Base-by-base conservation (phyloP, 225 moss, liverwort and hornwort species). In the Rhytidiadelphus loreus region DNA sequence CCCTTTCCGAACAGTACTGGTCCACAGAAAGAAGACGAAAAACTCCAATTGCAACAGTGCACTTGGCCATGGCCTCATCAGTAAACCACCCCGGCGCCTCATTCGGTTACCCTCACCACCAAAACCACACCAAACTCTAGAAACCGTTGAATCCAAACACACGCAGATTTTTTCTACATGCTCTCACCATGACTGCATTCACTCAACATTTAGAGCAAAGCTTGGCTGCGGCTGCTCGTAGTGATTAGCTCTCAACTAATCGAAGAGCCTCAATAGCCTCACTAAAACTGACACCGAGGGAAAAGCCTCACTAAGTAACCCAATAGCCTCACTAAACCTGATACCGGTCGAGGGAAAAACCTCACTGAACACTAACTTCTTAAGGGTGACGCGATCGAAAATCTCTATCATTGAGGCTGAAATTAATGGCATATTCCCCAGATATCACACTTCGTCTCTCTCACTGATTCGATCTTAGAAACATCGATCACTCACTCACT, bases 31-130 rank as follows among this genome's bases (percentile, higher is more conserved):
- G 32, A 82, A 82, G 22, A 82, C 33, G 6, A 28, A 52, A 17
- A 41, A 21, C 81, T 37, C 48, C 57, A 50, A 41, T 72, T 24
- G 63, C 63, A 83, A 55, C n/a, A 32, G 30, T 7, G 28, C 37
- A 37, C 52, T 23, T 30, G 87, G 82, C 89, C 92, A 77, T 89
- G 86, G 80, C 83, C 90, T 78, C 90, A 71, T 63, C 57, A 17
- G 48, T 46, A 12, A 56, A 37, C 25, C 32, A 60, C 78, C 70
- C 68, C 77, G 85, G 50, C 12, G 78, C 88, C 90, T 86, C 92
- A 92, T 90, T 62, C 69, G 59, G 65, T 62, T 24, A 14, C 32
- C 24, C 82, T 33, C 63, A 61, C 62, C 60, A 60, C n/a, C 81
- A 29, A 62, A 62, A 50, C 50, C 16, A 17, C 11, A 81, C 81